Evolutionary conservation across 2,329 filamentous ascomycete genomes (phyloP).

Genomic region (Colletotrichum sp.): DNA sequence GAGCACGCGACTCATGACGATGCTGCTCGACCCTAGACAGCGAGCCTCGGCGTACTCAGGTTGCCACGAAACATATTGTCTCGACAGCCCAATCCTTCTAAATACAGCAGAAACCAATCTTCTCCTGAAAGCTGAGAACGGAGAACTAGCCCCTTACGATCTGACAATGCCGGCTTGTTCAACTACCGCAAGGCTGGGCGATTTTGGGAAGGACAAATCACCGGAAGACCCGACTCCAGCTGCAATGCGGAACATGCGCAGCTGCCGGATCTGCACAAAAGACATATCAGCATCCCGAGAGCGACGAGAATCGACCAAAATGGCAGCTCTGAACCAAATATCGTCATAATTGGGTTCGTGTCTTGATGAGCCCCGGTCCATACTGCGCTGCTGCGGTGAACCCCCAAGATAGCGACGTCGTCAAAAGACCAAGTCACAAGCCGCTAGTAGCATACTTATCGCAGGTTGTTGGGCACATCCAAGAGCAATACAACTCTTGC

Average conservation of each 20-base stretch:
- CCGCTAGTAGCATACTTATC: neutral
- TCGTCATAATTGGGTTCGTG: neutral
- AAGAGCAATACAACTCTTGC: neutral
- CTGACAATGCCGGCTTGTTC: neutral
- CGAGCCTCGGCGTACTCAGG: neutral
- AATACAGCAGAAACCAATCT: neutral
- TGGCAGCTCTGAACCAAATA: neutral
- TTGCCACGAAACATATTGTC: neutral
- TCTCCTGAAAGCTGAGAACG: neutral
- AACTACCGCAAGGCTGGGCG: constrained; percentile 5
- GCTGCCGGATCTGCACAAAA: neutral
- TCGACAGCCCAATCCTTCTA: neutral
- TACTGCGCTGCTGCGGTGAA: neutral
- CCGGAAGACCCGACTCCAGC: neutral
- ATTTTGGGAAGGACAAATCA: neutral
- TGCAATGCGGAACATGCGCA: neutral
- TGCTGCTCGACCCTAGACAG: neutral
- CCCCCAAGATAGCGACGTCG: neutral
- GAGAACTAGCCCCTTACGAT: neutral
- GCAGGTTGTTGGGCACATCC: neutral
- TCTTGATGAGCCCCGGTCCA: neutral
- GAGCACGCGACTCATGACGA: constrained; percentile 15
- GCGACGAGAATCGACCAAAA: neutral
- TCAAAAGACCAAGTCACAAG: neutral
- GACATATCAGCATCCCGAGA: neutral